Evolutionary conservation across 1,284 basidiomycete genomes (phyloP), one percentile per base, ranked within the genome.

Genomic region (Thecaphora frezii): DNA sequence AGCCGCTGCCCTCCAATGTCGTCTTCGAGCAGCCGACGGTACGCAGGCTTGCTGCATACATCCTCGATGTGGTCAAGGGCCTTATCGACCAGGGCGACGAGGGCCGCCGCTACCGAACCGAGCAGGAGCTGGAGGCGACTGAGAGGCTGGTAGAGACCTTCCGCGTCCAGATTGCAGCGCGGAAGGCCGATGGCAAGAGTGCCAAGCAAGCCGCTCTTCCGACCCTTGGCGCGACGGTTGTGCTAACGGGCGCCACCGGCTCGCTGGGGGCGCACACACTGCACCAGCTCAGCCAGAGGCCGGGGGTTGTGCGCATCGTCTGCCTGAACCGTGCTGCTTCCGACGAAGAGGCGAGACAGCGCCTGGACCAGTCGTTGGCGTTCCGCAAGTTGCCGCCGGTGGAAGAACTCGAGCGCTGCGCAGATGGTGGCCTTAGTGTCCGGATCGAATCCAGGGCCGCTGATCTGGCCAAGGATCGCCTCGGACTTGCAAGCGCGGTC

Each of bases 11-110:
- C 0, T 57, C 55, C 19, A 74, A 73, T 66, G 75, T 84, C 13
- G 82, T 84, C 8, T 84, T 82, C 52, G 82, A 83, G 57, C 66
- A 83, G 53, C 82, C 82, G 0, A 81, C 81, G 1, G 71, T 83
- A 21, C 58, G 72, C 41, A 76, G 76, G 79, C 69, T 23, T 80
- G 81, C 38, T 46, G 57, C 21, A 36, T 36, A 28, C 28, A 28
- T 36, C 33, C 33, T 36, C 10, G 18, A 74, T 24, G 83, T 84
- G n/a, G n/a, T n/a, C n/a, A n/a, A n/a, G n/a, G n/a, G n/a, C n/a
- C n/a, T n/a, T n/a, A n/a, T n/a, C n/a, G n/a, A n/a, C n/a, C n/a
- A n/a, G n/a, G n/a, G n/a, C n/a, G n/a, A n/a, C n/a, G n/a, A n/a
- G n/a, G n/a, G n/a, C n/a, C n/a, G n/a, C n/a, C n/a, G n/a, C n/a